Conservation (phyloP, 768 basidiomycete genomes). For the Kwoniella europaea region DNA sequence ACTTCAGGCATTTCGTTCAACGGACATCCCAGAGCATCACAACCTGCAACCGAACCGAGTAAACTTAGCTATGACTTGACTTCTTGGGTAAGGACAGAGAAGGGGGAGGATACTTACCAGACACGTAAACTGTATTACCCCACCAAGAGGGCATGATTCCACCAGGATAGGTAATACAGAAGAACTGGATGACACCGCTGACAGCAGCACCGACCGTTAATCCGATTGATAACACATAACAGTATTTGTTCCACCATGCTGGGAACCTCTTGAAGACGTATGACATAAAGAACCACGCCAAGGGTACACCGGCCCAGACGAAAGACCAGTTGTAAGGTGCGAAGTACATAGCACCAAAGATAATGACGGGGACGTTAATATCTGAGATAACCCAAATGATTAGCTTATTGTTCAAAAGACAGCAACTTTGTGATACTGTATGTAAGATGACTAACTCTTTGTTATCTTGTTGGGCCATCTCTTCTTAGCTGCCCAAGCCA, state of each 20-base stretch:
- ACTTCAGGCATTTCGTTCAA: slow-evolving; percentile 27
- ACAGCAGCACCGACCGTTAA: slow-evolving; percentile 19
- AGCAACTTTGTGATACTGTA: slow-evolving; percentile 59
- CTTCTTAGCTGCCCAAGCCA: slow-evolving; percentile 72
- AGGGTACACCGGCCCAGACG: slow-evolving; percentile 31
- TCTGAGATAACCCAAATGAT: neutral
- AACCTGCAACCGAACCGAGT: neutral
- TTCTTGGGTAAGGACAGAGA: too few relatives aligned
- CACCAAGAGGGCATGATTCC: slow-evolving; percentile 14
- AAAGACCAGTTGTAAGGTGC: slow-evolving; percentile 61
- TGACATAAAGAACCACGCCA: slow-evolving; percentile 37
- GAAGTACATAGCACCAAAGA: slow-evolving; percentile 68
- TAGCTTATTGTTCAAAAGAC: neutral
- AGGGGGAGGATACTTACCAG: neutral
- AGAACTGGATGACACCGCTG: slow-evolving; percentile 12
- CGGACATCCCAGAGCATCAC: slow-evolving; percentile 25
- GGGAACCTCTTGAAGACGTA: slow-evolving; percentile 33
- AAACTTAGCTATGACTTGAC: neutral
- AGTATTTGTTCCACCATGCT: slow-evolving; percentile 29
- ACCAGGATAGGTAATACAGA: slow-evolving; percentile 17
- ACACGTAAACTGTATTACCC: slow-evolving; percentile 8
- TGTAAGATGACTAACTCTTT: neutral
- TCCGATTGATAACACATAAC: slow-evolving; percentile 19
- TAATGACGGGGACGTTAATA: slow-evolving; percentile 67
- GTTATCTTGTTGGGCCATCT: slow-evolving; percentile 63